Conservation (phyloP, 768 basidiomycete genomes). For the Clitopilus passeckerianus region DNA sequence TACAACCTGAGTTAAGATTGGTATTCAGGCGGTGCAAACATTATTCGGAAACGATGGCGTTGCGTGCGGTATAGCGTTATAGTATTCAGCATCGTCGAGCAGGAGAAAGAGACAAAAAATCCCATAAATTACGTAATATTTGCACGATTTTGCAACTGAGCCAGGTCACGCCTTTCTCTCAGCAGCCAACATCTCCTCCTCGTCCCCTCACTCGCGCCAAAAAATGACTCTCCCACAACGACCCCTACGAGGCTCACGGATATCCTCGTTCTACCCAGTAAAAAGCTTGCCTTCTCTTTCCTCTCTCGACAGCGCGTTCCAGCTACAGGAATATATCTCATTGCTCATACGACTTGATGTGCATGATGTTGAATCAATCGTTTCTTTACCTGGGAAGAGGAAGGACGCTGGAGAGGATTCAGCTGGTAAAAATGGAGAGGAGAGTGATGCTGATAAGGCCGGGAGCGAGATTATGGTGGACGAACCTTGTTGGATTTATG, state of each 20-base stretch:
- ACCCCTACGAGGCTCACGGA: constrained; percentile 71
- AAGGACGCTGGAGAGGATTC: constrained; percentile 21
- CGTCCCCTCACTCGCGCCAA: neutral
- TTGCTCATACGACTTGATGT: constrained; percentile 81
- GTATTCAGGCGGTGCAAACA: no score
- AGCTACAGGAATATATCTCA: constrained; percentile 92
- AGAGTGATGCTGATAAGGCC: neutral
- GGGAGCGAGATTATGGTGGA: constrained; percentile 49
- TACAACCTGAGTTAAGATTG: no score
- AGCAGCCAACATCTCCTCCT: neutral
- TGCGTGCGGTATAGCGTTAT: no score
- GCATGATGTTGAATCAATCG: constrained; percentile 81
- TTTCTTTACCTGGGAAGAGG: constrained; percentile 64
- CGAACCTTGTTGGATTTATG: constrained; percentile 81
- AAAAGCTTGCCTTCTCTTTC: constrained; percentile 66
- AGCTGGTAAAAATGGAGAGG: constrained; percentile 23
- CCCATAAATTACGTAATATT: neutral
- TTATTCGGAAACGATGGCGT: no score
- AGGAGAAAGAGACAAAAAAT: neutral
- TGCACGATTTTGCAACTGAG: neutral
- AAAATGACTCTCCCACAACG: constrained; percentile 49
- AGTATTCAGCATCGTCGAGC: neutral
- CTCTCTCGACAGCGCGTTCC: constrained; percentile 86
- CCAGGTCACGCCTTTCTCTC: neutral
- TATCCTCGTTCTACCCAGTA: constrained; percentile 76